Base-by-base conservation (phyloP, 495 filamentous ascomycete genomes). In the Tuber brumale region DNA sequence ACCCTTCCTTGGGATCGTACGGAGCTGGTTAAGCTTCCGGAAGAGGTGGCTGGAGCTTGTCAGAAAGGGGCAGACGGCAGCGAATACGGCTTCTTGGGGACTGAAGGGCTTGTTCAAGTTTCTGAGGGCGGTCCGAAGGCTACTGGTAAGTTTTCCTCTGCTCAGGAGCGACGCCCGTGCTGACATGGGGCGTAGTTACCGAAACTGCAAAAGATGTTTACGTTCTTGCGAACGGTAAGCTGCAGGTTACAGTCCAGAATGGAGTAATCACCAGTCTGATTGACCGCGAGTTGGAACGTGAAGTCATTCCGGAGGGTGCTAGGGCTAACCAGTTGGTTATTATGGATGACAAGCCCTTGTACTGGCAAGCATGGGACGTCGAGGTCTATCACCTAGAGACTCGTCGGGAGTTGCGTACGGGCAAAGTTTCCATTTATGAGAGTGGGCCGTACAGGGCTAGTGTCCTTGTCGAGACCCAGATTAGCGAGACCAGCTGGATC, bases 331-430 rank as follows among this genome's bases (percentile, higher is more conserved):
- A 97, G 82, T 87, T 97, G 12, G 94, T 99, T 76, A 92, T 98
- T 72, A 97, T 96, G 83, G 95, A 99, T 82, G 95, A 99, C 85
- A 97, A 98, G 85, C 95, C 95, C 27, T 88, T 98, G 31, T 97
- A 97, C 85, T 99, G 95, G 95, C 95, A 99, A 85, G 95, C 94
- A 1, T 99, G 95, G 95, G 95, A 99, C 84, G 94, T 97, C 45
- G 95, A 99, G 83, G 93, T 98, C 70, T 99, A 92, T 86, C 95
- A 98, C 77, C 88, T 97, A 37, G 92, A 94, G 74, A 95, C 93
- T 0, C 90, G 95, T 71, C 89, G 92, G 78, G 93, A 93, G 80
- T 86, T 99, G 8, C 81, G 86, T 0, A 86, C 89, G 37, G 86
- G 88, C 70, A 86, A 89, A 77, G 92, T 91, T n/a, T 86, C 85